Evolutionary conservation across 139 green algal species (phyloP).

Genomic region (Volvox reticuliferus): DNA sequence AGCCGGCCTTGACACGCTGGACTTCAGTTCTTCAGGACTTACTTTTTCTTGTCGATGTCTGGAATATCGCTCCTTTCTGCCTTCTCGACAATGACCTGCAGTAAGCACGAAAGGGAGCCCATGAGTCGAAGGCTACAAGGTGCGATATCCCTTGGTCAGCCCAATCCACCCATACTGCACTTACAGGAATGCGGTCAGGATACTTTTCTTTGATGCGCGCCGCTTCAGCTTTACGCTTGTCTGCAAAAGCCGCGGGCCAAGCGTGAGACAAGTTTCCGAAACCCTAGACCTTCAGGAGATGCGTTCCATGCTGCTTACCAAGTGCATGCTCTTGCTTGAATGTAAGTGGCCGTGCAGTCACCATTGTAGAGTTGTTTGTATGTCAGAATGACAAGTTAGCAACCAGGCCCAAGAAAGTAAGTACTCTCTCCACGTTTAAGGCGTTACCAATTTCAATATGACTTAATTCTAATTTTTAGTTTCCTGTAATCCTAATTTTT

Average conservation of each 20-base stretch:
- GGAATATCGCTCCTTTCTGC: slow-evolving; percentile 95
- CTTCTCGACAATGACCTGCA: slow-evolving; percentile 98
- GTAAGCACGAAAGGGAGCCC: not conserved
- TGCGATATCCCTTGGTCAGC: not conserved
- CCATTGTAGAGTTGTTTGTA: not conserved
- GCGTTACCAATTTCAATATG: too few species aligned
- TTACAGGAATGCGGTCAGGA: slow-evolving; percentile 93
- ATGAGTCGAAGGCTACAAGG: not conserved
- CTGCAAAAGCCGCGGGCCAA: slow-evolving; percentile 67
- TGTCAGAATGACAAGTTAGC: too few species aligned
- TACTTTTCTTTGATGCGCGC: slow-evolving; percentile 98
- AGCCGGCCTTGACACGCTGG: not conserved
- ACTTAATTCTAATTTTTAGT: too few species aligned
- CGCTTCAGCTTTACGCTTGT: slow-evolving; percentile 95
- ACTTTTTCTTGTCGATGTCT: slow-evolving; percentile 99
- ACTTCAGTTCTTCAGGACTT: slow-evolving; percentile 43
- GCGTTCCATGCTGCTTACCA: slow-evolving; percentile 61
- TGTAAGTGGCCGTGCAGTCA: not conserved
- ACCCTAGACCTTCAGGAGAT: not conserved
- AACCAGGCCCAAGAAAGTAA: not conserved
- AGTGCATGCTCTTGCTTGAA: slow-evolving; percentile 95
- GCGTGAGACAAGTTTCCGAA: slow-evolving; percentile 7
- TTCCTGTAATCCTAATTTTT: too few species aligned
- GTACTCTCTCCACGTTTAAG: too few species aligned
- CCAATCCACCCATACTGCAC: not conserved